Conservation (phyloP, 331 rosid genomes). For the Dryas integrifolia region DNA sequence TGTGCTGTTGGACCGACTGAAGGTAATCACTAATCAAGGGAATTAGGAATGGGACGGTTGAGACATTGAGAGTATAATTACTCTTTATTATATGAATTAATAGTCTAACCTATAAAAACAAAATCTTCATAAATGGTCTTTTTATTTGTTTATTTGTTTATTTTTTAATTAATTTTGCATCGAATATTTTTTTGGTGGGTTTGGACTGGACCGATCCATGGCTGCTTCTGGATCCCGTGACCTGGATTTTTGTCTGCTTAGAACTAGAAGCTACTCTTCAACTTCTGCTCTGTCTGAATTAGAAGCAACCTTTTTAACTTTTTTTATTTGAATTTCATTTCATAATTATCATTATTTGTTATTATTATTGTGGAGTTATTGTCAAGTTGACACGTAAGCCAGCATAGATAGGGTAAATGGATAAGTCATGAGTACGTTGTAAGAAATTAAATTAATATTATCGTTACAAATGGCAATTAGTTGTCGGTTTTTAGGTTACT, state of each 20-base stretch:
- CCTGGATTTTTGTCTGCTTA: not conserved
- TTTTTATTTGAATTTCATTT: too few relatives aligned
- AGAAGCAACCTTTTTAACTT: not conserved
- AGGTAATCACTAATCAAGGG: not conserved
- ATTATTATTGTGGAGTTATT: not conserved
- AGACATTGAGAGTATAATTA: not conserved
- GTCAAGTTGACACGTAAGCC: too few relatives aligned
- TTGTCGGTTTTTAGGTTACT: too few relatives aligned
- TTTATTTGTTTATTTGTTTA: not conserved
- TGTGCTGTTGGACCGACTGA: not conserved
- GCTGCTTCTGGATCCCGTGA: not conserved
- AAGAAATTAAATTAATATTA: too few relatives aligned
- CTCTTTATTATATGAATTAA: constrained; percentile 6
- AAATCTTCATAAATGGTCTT: constrained; percentile 12
- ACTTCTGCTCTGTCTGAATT: not conserved
- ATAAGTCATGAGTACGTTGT: too few relatives aligned
- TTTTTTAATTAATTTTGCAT: not conserved
- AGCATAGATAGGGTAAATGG: too few relatives aligned
- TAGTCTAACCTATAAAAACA: constrained; percentile 1
- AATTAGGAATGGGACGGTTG: not conserved
- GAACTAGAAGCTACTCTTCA: not conserved
- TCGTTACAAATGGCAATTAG: too few relatives aligned
- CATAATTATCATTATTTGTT: not conserved
- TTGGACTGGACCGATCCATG: not conserved
- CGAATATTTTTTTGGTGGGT: constrained; percentile 6